Evolutionary conservation across 2,329 filamentous ascomycete genomes (phyloP).

Genomic region (Septoria linicola): DNA sequence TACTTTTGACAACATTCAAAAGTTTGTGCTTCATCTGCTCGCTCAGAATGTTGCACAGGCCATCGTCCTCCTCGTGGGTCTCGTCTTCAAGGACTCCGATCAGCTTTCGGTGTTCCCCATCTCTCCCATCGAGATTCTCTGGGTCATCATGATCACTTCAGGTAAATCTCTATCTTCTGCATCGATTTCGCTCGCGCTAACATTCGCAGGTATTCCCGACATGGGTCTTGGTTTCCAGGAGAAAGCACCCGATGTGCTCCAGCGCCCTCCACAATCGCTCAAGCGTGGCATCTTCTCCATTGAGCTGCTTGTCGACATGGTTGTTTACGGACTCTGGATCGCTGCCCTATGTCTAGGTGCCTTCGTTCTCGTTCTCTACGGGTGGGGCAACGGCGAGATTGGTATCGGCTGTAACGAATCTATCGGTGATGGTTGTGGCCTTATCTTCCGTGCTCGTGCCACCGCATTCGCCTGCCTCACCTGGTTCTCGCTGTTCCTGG

Average conservation of each 20-base stretch:
- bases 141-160: conserved; percentile 90
- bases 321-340: conserved; percentile 78
- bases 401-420: conserved; percentile 60
- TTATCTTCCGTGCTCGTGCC: conserved; percentile 68
- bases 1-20: conserved; percentile 88
- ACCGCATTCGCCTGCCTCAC: conserved; percentile 73
- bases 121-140: conserved; percentile 81
- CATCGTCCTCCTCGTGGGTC: conserved; percentile 74
- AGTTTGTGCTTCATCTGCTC: conserved; percentile 89
- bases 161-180: conserved; percentile 41
- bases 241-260: conserved; percentile 74
- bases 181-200: neutral
- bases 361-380: conserved; percentile 65
- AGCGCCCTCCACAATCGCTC: conserved; percentile 72
- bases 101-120: conserved; percentile 81
- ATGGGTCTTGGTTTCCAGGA: conserved; percentile 82
- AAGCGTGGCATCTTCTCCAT: conserved; percentile 70
- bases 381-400: conserved; percentile 53
- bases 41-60: conserved; percentile 91
- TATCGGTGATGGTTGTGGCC: conserved; percentile 57
- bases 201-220: conserved; percentile 60
- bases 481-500: conserved; percentile 73
- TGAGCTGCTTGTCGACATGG: conserved; percentile 75
- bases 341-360: conserved; percentile 61
- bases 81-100: conserved; percentile 72